Conservation (phyloP, 768 basidiomycete genomes). For the Suillus clintonianus region DNA sequence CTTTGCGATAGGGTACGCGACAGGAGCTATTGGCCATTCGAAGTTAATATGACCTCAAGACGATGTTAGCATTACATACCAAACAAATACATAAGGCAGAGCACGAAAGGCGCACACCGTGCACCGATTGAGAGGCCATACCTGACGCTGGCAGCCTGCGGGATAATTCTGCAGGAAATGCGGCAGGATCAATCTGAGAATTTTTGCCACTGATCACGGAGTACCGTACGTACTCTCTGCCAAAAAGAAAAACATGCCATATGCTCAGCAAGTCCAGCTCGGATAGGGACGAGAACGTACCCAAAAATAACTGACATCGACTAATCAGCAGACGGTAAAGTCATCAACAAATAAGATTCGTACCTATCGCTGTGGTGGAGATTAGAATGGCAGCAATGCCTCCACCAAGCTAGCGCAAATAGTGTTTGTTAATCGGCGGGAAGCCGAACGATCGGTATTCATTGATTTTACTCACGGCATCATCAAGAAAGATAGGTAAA, state of each 20-base stretch:
- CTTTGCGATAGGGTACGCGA: constrained; percentile 72
- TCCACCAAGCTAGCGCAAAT: constrained; percentile 49
- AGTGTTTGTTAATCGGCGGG: neutral
- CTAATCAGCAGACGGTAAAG: constrained; percentile 6
- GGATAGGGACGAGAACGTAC: constrained; percentile 39
- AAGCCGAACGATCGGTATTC: constrained; percentile 4
- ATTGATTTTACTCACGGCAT: constrained; percentile 44
- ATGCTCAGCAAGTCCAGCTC: neutral
- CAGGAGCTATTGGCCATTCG: constrained; percentile 52
- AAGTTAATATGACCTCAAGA: neutral
- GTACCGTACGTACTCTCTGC: constrained; percentile 38
- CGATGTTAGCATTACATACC: constrained; percentile 23
- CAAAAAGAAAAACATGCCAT: neutral
- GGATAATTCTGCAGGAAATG: constrained; percentile 50
- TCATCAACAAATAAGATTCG: constrained; percentile 18
- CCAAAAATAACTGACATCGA: constrained; percentile 72
- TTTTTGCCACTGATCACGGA: neutral
- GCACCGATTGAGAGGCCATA: constrained; percentile 85
- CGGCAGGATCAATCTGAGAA: neutral
- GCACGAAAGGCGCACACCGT: constrained; percentile 72
- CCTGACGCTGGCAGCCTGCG: constrained; percentile 74
- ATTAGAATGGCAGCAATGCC: constrained; percentile 76
- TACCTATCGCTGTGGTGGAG: constrained; percentile 63
- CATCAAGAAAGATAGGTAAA: constrained; percentile 81
- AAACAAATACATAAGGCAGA: constrained; percentile 68